Base-by-base conservation (phyloP, 2,329 filamentous ascomycete species). In the Exophiala calicioides region DNA sequence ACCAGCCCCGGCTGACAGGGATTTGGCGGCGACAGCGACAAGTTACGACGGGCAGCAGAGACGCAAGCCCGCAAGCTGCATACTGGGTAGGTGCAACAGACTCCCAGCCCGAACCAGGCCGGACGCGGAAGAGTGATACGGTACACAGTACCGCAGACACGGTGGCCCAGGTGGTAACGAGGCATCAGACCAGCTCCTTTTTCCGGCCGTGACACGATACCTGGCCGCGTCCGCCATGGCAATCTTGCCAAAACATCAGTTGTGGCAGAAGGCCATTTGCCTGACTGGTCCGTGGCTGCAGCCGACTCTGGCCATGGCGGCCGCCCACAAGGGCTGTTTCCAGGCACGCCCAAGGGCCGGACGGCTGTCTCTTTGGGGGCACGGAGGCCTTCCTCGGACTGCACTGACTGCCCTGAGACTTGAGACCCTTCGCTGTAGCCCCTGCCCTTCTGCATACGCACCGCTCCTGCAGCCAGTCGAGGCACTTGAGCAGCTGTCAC, bases 1-100 rank as follows among this genome's bases (percentile, higher is more conserved):
- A 16, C 39, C 48, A 49, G 44, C 44, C 48, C 52, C 48, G 48
- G 52, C 38, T 55, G 36, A 38, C 47, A 52, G 42, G 36, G 41
- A 45, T 51, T 47, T 23, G 30, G 33, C 38, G 47, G 40, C 50
- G 43, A 43, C 51, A 44, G 39, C 35, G 46, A 44, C 39, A 35
- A 44, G 24, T 27, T 16, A 50, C 44, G 45, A 47, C 45, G 45
- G 44, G 47, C 47, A 46, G 37, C 44, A 39, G 42, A 19, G 40
- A 30, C 44, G 44, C 44, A 38, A 52, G 41, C 49, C 35, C 34
- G 36, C 26, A 12, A 29, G 27, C 31, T 13, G 33, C 33, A 18
- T 23, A 36, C 19, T 36, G 33, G 33, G 33, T 23, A 27, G 34
- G 24, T 15, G 8, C 16, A 23, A 29, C 35, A 26, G 24, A 26